phyloP scores from a whole-genome alignment of 176 grass and related monocot species.

The Oropetium thomaeum region DNA sequence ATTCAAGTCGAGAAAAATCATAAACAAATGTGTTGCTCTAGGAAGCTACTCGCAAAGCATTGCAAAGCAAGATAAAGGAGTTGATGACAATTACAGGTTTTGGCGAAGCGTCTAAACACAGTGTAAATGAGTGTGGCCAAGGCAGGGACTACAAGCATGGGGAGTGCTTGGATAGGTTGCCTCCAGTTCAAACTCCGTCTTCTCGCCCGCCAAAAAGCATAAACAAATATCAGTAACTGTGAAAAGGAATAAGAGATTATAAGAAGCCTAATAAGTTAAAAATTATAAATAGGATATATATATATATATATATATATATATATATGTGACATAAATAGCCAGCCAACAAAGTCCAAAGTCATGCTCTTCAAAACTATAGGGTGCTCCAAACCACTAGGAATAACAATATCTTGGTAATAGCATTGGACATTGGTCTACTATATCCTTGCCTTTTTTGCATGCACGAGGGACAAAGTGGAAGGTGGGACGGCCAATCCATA shows the following conservation, averaged over 20 bases:
- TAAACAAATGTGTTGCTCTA: background rate
- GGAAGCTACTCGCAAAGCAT: background rate
- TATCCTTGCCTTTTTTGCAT: no score
- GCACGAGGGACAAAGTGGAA: no score
- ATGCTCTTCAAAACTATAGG: background rate
- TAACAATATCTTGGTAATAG: no score
- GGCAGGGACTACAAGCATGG: slow-evolving; percentile 23
- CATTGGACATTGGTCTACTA: no score
- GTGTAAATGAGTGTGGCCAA: slow-evolving; percentile 26
- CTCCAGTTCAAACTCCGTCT: slow-evolving; percentile 25
- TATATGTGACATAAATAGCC: background rate
- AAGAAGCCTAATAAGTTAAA: background rate
- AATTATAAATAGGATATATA: background rate
- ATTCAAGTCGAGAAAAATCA: background rate
- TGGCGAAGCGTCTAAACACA: slow-evolving; percentile 26
- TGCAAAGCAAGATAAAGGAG: background rate
- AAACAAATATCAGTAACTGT: slow-evolving; percentile 34
- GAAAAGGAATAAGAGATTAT: background rate
- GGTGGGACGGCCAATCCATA: no score
- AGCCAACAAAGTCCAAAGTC: background rate
- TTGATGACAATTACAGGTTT: background rate
- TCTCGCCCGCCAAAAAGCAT: slow-evolving; percentile 40
- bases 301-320: no score
- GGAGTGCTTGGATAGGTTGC: slow-evolving; percentile 22
- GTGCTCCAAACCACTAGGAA: no score